These are phyloP conservation scores for Ricinus communis DNA, from an alignment of 345 rosid genomes.

Conservation along the genomic window DNA sequence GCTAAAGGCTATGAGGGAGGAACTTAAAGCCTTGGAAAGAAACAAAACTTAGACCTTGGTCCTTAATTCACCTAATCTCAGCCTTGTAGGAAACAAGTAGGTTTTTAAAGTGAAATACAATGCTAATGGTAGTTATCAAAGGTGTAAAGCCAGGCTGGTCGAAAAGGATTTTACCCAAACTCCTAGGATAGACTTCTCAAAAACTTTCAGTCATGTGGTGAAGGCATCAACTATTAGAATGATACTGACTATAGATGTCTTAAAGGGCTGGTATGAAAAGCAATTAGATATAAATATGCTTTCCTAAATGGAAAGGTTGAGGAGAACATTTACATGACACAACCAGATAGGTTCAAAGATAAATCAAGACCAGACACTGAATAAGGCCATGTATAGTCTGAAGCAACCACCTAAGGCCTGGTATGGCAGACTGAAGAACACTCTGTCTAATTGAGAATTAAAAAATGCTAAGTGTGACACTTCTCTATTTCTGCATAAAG, in stretches of 20 bases:
- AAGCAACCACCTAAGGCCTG: not conserved
- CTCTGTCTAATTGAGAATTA: not conserved
- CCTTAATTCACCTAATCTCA: not conserved
- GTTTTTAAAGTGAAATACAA: not conserved
- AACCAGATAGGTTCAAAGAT: not conserved
- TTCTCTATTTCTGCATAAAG: not conserved
- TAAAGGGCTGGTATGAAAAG: no score
- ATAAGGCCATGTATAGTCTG: not conserved
- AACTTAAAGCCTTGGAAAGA: not conserved
- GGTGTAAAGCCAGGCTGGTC: not conserved
- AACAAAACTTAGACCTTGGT: not conserved
- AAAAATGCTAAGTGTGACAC: not conserved
- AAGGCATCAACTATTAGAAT: not conserved
- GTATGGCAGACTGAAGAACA: not conserved
- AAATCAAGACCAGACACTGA: not conserved
- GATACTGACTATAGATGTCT: no score
- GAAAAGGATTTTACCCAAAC: not conserved
- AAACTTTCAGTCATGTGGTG: not conserved
- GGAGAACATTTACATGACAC: not conserved
- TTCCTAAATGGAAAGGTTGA: no score
- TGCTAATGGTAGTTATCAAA: not conserved
- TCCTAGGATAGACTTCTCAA: not conserved
- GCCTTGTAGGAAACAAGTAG: not conserved
- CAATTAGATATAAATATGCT: no score
- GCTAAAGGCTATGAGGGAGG: not conserved